phyloP scores from a whole-genome alignment of 2,329 filamentous ascomycete species.

The Leptodontidium sp. region DNA sequence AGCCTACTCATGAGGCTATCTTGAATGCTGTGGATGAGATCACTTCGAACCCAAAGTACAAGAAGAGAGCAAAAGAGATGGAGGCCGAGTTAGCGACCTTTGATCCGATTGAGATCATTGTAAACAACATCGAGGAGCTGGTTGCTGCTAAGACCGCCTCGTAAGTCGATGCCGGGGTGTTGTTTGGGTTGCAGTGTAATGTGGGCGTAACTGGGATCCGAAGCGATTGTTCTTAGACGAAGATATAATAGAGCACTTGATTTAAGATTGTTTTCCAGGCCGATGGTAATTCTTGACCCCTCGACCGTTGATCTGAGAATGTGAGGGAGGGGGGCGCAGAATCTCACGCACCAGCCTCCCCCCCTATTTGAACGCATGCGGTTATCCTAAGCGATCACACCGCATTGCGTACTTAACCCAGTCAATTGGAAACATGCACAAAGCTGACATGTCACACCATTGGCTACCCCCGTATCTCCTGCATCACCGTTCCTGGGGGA shows the following conservation, averaged over 20 bases:
- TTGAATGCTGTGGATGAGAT: constrained; percentile 32
- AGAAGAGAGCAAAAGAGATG: constrained; percentile 31
- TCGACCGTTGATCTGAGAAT: too few species aligned
- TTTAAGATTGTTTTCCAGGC: too few species aligned
- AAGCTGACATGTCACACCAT: not conserved
- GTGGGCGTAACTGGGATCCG: not conserved
- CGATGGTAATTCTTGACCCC: too few species aligned
- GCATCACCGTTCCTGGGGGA: not conserved
- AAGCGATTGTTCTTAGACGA: not conserved
- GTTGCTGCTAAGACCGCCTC: constrained; percentile 19
- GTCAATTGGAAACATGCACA: not conserved
- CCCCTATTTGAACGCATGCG: not conserved
- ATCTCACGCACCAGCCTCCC: not conserved
- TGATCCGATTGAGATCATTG: constrained; percentile 34
- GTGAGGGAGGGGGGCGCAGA: too few species aligned
- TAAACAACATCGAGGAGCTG: constrained; percentile 35
- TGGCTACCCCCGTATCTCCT: not conserved
- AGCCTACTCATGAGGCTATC: constrained; percentile 31
- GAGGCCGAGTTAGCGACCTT: constrained; percentile 33
- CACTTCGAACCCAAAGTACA: constrained; percentile 35
- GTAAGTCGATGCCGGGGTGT: too few species aligned
- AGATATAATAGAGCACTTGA: too few species aligned
- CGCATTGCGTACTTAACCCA: not conserved
- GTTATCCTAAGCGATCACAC: not conserved
- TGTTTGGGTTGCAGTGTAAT: not conserved